Base-by-base conservation (phyloP, 2,329 filamentous ascomycete genomes). In the Sporothrix globosa region DNA sequence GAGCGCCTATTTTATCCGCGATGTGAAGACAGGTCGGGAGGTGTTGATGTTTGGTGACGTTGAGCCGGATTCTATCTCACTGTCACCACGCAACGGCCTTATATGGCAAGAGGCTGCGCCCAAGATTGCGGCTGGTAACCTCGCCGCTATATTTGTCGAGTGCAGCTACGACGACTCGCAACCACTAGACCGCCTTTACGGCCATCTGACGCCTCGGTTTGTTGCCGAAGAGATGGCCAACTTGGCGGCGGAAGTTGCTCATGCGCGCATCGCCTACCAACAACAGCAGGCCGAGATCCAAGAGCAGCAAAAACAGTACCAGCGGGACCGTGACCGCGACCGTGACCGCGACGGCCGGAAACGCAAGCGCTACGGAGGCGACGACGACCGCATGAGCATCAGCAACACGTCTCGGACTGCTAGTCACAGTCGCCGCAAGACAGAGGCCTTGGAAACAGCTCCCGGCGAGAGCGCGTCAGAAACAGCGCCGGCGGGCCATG, bases 31-130 rank as follows among this genome's bases (percentile, higher is more conserved):
- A 0, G 86, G 87, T 1, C 86, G 86, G 44, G 95, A 99, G 80
- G 87, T 98, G 2, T 87, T 99, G 72, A 92, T 99, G 65, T 98
- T 97, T 77, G 96, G 96, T 21, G 96, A 99, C 74, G 92, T 98
- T 50, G 96, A 99, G 77, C 93, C 96, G 0, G 96, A 99, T 79
- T 90, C 89, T 10, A 81, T 98, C 34, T 96, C 93, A 0, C 80
- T 95, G 1, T 90, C 88, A 1, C 93, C 95, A 0, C 89, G 94
- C 30, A 98, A 96, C 74, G 82, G 86, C n/a, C 83, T 84, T 17
- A 88, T 99, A 17, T 99, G 96, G 96, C 86, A 88, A 74, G 92
- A 96, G 76, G 95, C 95, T 0, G 95, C 94, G 0, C 91, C 91
- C 10, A 97, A 96, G 77, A 89, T 99, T 34, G 91, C 85, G 0